Base-by-base conservation (phyloP, 2,329 filamentous ascomycete genomes). In the Monosporascus sp. region DNA sequence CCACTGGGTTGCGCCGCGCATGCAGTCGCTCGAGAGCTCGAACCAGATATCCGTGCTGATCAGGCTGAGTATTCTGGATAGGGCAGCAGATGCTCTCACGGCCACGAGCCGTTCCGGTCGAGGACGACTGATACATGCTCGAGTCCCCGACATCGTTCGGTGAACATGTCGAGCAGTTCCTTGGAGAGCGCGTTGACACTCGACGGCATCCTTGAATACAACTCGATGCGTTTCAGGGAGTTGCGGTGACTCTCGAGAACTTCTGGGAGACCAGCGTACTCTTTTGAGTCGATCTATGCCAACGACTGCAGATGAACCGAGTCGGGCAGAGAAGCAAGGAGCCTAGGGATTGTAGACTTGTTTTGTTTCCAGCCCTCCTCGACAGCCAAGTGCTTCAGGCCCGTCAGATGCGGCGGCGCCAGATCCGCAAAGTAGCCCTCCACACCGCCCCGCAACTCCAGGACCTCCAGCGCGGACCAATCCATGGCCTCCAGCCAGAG, bases 401-500 rank as follows among this genome's bases (percentile, higher is more conserved):
- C 22, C 37, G 18, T 27, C 15, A 52, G 38, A 37, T 46, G 46
- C 9, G 14, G 47, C 20, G 31, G 20, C 5, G 25, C 51, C 8
- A 49, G n/a, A 8, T 49, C 51, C 11, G 39, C 39, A 31, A 46
- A 49, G 22, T 52, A 43, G n/a, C 7, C 8, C 11, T 18, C 4
- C 18, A 37, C 41, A 25, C 14, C 11, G 22, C 22, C 46, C 31
- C 6, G 22, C 14, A 52, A 31, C 25, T 46, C 46, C 20, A 52
- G 51, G 22, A 15, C 17, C 20, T 45, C 35, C 6, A 49, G 24
- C 24, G 22, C 24, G 6, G 37, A 48, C 51, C 51, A 52, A 38
- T 52, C 51, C 37, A 49, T 49, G 20, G 47, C 51, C 38, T 52
- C 46, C 22, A 49, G 46, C 46, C 51, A 52, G 25, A 52, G 47